Conservation (phyloP, 805 yeast genomes). For the Pichia scutulata region DNA sequence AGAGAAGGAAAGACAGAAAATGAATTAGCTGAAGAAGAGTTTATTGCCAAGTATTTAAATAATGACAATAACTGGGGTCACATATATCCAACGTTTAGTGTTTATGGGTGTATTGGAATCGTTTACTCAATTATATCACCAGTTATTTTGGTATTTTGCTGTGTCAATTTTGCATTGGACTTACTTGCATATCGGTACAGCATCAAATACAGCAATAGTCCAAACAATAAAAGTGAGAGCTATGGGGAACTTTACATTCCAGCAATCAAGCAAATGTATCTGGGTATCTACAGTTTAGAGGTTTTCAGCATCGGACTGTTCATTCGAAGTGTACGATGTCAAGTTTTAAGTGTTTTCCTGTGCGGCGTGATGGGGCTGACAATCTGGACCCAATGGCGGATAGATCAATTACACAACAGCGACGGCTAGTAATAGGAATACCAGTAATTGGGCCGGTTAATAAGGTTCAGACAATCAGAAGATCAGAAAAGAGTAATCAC, state of each 20-base stretch:
- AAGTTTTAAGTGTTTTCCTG: conserved; percentile 8
- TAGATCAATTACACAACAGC: not conserved
- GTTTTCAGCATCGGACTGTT: conserved; percentile 70
- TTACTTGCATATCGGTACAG: conserved; percentile 66
- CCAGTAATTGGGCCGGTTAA: too few relatives aligned
- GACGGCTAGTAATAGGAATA: too few relatives aligned
- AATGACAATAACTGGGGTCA: conserved; percentile 63
- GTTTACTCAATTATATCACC: conserved; percentile 80
- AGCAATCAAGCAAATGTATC: conserved; percentile 68
- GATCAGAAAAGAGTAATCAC: too few relatives aligned
- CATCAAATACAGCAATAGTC: conserved; percentile 48
- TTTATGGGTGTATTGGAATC: conserved; percentile 69
- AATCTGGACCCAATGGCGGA: conserved; percentile 17
- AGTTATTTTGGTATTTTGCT: conserved; percentile 53
- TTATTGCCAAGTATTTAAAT: conserved; percentile 29
- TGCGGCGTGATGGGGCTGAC: conserved; percentile 40
- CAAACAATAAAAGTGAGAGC: conserved; percentile 50
- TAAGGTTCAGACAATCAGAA: too few relatives aligned
- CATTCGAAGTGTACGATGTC: conserved; percentile 46
- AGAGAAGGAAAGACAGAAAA: conserved; percentile 47
- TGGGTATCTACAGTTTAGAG: conserved; percentile 79
- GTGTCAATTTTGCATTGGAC: conserved; percentile 48
- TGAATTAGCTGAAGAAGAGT: conserved; percentile 36
- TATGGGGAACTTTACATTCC: conserved; percentile 64
- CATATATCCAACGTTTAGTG: conserved; percentile 66